Percentiles rank a stretch among this genome's conserved stretches.
Conservation (phyloP, 805 yeast species). For the Nakazawaea molendinolei region DNA sequence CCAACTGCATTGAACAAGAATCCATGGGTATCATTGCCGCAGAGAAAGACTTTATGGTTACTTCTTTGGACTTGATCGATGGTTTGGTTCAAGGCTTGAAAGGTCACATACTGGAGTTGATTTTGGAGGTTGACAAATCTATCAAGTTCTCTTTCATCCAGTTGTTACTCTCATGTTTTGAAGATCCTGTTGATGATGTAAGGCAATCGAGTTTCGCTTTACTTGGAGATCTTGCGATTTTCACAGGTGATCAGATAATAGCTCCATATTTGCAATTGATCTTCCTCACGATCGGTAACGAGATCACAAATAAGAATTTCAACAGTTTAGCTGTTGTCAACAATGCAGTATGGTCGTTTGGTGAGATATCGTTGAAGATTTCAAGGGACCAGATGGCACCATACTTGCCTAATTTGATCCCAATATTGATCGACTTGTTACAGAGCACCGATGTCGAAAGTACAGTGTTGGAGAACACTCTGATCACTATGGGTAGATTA, state of each 20-base stretch:
- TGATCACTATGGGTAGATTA: constrained; percentile 83
- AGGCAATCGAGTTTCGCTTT: constrained; percentile 88
- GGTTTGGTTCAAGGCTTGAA: constrained; percentile 90
- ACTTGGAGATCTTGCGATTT: constrained; percentile 81
- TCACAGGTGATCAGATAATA: constrained; percentile 38
- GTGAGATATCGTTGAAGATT: constrained; percentile 70
- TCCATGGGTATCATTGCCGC: constrained; percentile 58
- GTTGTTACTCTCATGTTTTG: constrained; percentile 60
- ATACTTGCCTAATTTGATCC: constrained; percentile 47
- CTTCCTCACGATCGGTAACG: constrained; percentile 61
- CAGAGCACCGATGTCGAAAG: constrained; percentile 46
- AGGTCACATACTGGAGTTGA: constrained; percentile 48
- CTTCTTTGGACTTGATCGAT: constrained; percentile 84
- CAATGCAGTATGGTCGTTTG: constrained; percentile 92
- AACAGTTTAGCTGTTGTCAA: constrained; percentile 61
- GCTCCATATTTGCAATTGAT: constrained; percentile 43
- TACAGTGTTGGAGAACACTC: constrained; percentile 78
- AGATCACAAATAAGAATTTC: constrained; percentile 47
- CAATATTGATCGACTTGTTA: constrained; percentile 53
- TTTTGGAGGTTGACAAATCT: constrained; percentile 26
- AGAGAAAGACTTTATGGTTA: constrained; percentile 85
- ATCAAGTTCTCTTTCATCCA: constrained; percentile 39
- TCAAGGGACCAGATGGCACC: constrained; percentile 39
- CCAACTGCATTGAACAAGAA: constrained; percentile 61
- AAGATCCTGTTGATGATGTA: constrained; percentile 78